These are phyloP conservation scores for Cordia subcordata DNA, from an alignment of 257 asterid species.

Conservation along the genomic window DNA sequence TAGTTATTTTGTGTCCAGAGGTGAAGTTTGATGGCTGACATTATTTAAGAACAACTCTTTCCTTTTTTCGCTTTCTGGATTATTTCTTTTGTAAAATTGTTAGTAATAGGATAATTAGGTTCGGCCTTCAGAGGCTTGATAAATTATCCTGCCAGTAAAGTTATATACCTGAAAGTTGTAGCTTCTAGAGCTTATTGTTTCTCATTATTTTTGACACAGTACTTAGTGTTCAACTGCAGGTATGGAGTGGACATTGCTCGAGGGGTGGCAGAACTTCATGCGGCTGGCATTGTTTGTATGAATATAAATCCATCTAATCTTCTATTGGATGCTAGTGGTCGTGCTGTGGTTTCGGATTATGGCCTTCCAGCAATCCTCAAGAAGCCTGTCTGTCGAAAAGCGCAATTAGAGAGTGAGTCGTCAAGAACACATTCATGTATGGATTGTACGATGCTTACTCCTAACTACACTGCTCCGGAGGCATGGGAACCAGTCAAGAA, in stretches of 20 bases:
- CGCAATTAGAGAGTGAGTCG: slow-evolving; percentile 72
- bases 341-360: slow-evolving; percentile 92
- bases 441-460: slow-evolving; percentile 99
- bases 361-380: slow-evolving; percentile 94
- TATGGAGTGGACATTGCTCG: slow-evolving; percentile 98
- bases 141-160: neutral
- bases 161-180: slow-evolving; percentile 4
- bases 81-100: no score
- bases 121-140: no score
- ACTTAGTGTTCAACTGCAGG: slow-evolving; percentile 41
- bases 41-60: no score
- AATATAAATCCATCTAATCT: slow-evolving; percentile 93
- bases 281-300: slow-evolving; percentile 98
- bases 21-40: no score
- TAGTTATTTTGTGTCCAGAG: no score
- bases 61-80: no score
- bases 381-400: slow-evolving; percentile 77
- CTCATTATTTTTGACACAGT: slow-evolving; percentile 22
- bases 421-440: slow-evolving; percentile 86
- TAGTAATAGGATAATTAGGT: no score
- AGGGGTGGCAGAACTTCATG: slow-evolving; percentile 98
- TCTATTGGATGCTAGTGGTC: slow-evolving; percentile 88
- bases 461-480: slow-evolving; percentile 97
- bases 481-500: slow-evolving; percentile 98
- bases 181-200: no score